Evolutionary conservation across 345 rosid species (phyloP).

Genomic region (Arabidopsis arenosa): DNA sequence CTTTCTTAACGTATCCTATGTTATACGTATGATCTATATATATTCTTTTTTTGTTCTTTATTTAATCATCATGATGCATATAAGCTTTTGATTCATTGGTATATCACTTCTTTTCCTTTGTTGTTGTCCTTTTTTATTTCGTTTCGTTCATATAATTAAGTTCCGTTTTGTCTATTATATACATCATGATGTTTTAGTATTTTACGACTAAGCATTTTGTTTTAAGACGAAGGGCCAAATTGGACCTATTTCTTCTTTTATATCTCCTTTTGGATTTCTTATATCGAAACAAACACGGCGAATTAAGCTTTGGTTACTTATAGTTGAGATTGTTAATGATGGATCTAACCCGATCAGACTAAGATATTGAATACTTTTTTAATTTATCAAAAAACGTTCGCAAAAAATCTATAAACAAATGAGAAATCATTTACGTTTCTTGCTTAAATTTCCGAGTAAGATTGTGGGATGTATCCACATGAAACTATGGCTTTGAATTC

Average conservation of each 20-base stretch:
- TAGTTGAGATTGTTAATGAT: neutral
- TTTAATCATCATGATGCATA: slow-evolving; percentile 43
- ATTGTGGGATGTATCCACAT: neutral
- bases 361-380: neutral
- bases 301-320: neutral
- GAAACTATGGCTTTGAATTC: neutral
- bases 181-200: slow-evolving; percentile 37
- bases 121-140: slow-evolving; percentile 30
- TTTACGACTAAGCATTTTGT: slow-evolving; percentile 13
- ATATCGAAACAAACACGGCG: neutral
- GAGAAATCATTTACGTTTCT: neutral
- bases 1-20: slow-evolving; percentile 33
- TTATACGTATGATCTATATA: slow-evolving; percentile 35
- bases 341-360: neutral
- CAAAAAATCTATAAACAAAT: no score
- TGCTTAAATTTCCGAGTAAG: slow-evolving; percentile 2
- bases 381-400: neutral
- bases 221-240: neutral
- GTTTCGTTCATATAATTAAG: slow-evolving; percentile 44
- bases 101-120: slow-evolving; percentile 16
- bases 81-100: slow-evolving; percentile 37
- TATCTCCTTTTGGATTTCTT: neutral
- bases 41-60: slow-evolving; percentile 1
- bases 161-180: slow-evolving; percentile 34
- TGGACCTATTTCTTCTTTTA: neutral